Evolutionary conservation across 2,329 filamentous ascomycete genomes (phyloP).

Genomic region (Gremmenia infestans): DNA sequence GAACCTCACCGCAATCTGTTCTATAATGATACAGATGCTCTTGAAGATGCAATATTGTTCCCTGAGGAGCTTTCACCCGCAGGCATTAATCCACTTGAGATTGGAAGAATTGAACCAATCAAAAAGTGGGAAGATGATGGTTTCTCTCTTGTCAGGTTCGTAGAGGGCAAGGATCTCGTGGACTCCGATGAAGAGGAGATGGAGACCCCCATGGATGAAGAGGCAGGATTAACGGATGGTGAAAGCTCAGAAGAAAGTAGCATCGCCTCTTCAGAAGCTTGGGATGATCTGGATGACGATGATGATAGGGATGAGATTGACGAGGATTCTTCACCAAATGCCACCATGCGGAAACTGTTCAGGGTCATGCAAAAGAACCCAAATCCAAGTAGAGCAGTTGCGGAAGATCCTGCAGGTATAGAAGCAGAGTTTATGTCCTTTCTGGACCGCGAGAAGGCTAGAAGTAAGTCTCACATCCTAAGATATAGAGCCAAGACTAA

Average conservation of each 20-base stretch:
- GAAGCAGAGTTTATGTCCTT: slow-evolving; percentile 29
- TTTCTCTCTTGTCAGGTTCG: slow-evolving; percentile 9
- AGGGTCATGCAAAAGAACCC: neutral
- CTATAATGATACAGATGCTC: slow-evolving; percentile 37
- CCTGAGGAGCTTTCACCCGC: slow-evolving; percentile 29
- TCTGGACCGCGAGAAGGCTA: slow-evolving; percentile 33
- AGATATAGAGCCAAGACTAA: neutral
- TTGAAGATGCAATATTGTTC: slow-evolving; percentile 39
- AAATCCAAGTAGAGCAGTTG: neutral
- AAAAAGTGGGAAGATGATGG: slow-evolving; percentile 9
- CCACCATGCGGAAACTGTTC: neutral
- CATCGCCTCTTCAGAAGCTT: neutral
- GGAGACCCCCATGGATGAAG: neutral
- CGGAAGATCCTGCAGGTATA: neutral
- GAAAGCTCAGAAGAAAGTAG: neutral
- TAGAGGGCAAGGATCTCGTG: slow-evolving; percentile 3
- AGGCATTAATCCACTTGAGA: neutral
- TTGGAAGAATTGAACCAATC: slow-evolving; percentile 11
- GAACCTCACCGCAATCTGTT: slow-evolving; percentile 24
- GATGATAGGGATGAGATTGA: slow-evolving; percentile 1
- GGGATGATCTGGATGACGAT: slow-evolving; percentile 1
- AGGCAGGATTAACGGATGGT: neutral
- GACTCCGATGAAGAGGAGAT: slow-evolving; percentile 1
- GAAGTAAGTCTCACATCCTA: slow-evolving; percentile 10
- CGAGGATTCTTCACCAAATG: neutral